Conservation (phyloP, 768 basidiomycete genomes). For the Hygrocybe coccinea region DNA sequence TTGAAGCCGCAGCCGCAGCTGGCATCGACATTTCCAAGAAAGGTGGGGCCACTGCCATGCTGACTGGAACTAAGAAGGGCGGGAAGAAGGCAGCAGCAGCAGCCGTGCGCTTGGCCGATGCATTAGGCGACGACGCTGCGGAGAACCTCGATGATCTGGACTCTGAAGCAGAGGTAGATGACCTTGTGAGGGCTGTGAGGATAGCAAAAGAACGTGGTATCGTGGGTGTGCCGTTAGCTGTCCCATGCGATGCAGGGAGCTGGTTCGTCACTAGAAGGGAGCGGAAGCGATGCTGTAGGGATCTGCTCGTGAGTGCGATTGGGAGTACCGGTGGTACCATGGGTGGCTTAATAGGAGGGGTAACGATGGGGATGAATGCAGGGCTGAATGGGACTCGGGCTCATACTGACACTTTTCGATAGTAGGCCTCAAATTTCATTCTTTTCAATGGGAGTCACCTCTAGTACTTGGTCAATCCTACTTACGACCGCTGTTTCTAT, state of each 20-base stretch:
- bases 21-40: constrained; percentile 38
- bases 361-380: background rate
- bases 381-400: background rate
- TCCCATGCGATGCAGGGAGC: constrained; percentile 68
- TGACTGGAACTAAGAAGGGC: constrained; percentile 46
- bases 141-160: constrained; percentile 78
- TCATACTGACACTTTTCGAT: background rate
- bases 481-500: too few species aligned
- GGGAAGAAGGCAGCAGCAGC: constrained; percentile 41
- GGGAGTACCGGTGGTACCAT: constrained; percentile 24
- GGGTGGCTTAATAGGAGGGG: background rate
- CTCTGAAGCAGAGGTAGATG: constrained; percentile 81
- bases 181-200: constrained; percentile 58
- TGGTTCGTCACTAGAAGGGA: constrained; percentile 79
- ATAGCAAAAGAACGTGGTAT: constrained; percentile 52
- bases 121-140: constrained; percentile 50
- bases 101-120: constrained; percentile 45
- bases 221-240: constrained; percentile 62
- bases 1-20: constrained; percentile 62
- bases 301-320: constrained; percentile 53
- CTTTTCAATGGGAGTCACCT: background rate
- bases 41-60: constrained; percentile 41
- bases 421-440: background rate
- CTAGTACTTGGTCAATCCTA: background rate
- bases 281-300: constrained; percentile 54